phyloP scores from a whole-genome alignment of 139 green algal genomes.

The Volvox reticuliferus region DNA sequence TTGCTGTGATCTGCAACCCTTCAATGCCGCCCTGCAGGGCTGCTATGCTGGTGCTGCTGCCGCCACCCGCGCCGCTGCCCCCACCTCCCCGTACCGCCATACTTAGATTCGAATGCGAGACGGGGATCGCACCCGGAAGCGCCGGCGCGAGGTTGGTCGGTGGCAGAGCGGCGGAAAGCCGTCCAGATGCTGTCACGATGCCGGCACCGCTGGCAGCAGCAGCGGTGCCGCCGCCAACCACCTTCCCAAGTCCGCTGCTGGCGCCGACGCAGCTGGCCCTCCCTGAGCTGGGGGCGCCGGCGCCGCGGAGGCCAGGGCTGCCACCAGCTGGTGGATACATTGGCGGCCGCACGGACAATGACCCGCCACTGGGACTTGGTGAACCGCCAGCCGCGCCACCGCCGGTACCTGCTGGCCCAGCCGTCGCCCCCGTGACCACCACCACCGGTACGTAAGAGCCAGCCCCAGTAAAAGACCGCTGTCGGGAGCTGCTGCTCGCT shows the following conservation, averaged over 20 bases:
- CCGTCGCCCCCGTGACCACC: neutral
- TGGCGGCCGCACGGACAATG: neutral
- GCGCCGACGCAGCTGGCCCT: neutral
- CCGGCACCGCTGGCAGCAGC: neutral
- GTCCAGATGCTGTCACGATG: neutral
- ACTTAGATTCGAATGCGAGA: neutral
- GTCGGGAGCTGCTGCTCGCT: neutral
- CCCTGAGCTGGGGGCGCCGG: neutral
- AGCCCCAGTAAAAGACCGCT: conserved; percentile 23
- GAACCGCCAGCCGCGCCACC: neutral
- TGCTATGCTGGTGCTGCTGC: neutral
- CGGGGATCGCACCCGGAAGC: neutral
- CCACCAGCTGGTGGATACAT: conserved; percentile 11
- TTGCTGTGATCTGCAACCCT: conserved; percentile 18
- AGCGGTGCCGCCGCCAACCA: neutral
- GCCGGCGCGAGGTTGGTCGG: neutral
- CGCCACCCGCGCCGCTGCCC: neutral
- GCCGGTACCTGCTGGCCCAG: neutral
- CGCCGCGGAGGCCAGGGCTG: neutral
- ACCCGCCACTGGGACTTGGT: neutral
- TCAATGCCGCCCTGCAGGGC: neutral
- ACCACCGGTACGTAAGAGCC: neutral
- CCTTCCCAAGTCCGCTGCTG: neutral
- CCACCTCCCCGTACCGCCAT: neutral
- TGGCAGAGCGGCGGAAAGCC: too few species aligned